Conservation (phyloP, 441 rosid species). For the Viola pubescens region DNA sequence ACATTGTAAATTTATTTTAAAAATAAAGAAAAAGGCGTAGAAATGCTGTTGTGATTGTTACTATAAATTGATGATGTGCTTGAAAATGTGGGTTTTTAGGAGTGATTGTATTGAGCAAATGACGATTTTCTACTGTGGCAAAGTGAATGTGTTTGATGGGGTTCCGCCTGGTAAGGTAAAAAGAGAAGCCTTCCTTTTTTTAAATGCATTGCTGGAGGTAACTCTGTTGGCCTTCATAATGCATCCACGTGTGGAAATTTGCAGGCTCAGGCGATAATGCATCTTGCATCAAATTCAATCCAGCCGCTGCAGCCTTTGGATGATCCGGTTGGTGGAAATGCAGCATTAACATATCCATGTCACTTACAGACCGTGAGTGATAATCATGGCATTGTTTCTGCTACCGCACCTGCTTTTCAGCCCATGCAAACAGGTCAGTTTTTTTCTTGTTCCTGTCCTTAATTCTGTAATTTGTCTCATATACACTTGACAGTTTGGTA, state of each 20-base stretch:
- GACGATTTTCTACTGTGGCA: slow-evolving; percentile 92
- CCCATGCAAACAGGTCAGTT: slow-evolving; percentile 49
- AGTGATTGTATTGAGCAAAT: slow-evolving; percentile 41
- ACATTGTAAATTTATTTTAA: too few relatives aligned
- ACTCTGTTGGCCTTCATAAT: slow-evolving; percentile 33
- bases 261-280: slow-evolving; percentile 87
- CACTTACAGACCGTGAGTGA: slow-evolving; percentile 29
- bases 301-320: slow-evolving; percentile 36
- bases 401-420: slow-evolving; percentile 34
- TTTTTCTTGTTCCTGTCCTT: neutral
- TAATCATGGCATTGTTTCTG: slow-evolving; percentile 27
- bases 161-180: slow-evolving; percentile 84
- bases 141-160: slow-evolving; percentile 83
- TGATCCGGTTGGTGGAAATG: slow-evolving; percentile 29
- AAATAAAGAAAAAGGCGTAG: too few relatives aligned
- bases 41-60: neutral
- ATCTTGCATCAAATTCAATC: slow-evolving; percentile 65
- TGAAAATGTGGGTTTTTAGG: neutral
- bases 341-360: slow-evolving; percentile 32
- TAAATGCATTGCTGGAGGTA: slow-evolving; percentile 30
- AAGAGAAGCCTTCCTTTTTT: slow-evolving; percentile 19
- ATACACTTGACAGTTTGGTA: too few relatives aligned
- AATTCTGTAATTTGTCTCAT: neutral
- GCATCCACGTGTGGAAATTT: slow-evolving; percentile 35
- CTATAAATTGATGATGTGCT: neutral